phyloP scores from a whole-genome alignment of 192 early-diverging fungal species.

The Coemansia sp. region DNA sequence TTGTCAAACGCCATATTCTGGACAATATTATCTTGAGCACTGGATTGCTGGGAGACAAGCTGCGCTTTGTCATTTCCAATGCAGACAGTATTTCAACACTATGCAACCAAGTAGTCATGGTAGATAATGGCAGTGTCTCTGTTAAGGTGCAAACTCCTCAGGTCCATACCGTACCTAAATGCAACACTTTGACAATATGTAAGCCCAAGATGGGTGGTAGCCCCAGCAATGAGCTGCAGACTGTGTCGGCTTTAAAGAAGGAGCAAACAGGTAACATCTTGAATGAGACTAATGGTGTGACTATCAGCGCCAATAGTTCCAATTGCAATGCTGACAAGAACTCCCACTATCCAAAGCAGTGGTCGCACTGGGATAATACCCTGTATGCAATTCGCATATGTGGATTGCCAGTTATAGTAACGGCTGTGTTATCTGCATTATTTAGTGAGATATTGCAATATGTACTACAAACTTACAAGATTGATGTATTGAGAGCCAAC shows the following conservation, averaged over 20 bases:
- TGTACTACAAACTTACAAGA: not conserved
- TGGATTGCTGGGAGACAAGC: conserved; percentile 59
- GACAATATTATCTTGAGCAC: conserved; percentile 61
- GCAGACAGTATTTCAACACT: conserved; percentile 21
- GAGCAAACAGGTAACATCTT: not conserved
- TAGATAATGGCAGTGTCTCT: conserved; percentile 13
- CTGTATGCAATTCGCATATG: conserved; percentile 45
- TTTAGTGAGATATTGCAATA: not conserved
- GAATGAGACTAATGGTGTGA: not conserved
- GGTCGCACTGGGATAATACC: conserved; percentile 51
- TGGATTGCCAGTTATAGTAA: not conserved
- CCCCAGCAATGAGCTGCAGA: not conserved
- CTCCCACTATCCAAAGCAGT: not conserved
- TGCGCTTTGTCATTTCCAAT: conserved; percentile 52
- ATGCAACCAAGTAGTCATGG: conserved; percentile 22
- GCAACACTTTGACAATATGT: conserved; percentile 26
- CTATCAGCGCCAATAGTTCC: not conserved
- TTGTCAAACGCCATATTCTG: conserved; percentile 66
- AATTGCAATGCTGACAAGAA: not conserved
- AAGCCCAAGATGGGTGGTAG: not conserved
- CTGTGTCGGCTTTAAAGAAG: not conserved
- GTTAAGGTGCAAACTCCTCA: conserved; percentile 56
- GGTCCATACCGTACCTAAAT: conserved; percentile 1
- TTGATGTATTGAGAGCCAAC: not conserved
- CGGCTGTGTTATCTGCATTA: not conserved